Conservation (phyloP, 169 alveolate genomes). For the Plasmodium fragile region DNA sequence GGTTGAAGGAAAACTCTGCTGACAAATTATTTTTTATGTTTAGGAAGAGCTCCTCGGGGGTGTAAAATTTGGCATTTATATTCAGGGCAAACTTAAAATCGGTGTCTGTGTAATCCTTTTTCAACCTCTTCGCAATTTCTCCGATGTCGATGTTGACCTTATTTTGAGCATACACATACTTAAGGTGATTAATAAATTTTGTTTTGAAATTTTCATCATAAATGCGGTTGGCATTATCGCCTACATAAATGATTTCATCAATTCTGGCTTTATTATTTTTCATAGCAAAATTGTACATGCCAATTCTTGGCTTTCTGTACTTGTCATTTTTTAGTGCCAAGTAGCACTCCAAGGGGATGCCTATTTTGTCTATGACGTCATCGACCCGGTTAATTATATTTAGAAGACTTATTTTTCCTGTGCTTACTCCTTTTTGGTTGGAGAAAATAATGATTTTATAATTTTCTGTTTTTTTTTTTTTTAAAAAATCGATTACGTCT, state of each 20-base stretch:
- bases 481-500: slow-evolving; percentile 52
- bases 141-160: slow-evolving; percentile 74
- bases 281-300: slow-evolving; percentile 83
- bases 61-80: slow-evolving; percentile 77
- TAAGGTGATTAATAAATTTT: slow-evolving; percentile 68
- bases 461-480: slow-evolving; percentile 51
- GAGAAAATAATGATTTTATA: slow-evolving; percentile 63
- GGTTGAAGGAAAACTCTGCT: slow-evolving; percentile 33
- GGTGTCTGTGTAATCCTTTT: slow-evolving; percentile 82
- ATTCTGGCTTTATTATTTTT: slow-evolving; percentile 73
- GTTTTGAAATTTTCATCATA: slow-evolving; percentile 63
- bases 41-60: slow-evolving; percentile 83
- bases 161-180: slow-evolving; percentile 52
- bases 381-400: slow-evolving; percentile 57
- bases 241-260: slow-evolving; percentile 80
- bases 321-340: slow-evolving; percentile 65
- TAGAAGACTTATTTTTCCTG: slow-evolving; percentile 43
- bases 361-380: slow-evolving; percentile 50
- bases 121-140: slow-evolving; percentile 76
- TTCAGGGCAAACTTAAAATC: slow-evolving; percentile 84
- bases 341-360: slow-evolving; percentile 75
- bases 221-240: slow-evolving; percentile 85
- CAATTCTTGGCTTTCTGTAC: slow-evolving; percentile 79
- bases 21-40: slow-evolving; percentile 51
- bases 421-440: slow-evolving; percentile 67